Percentiles rank a stretch among this genome's conserved stretches.
phyloP scores from a whole-genome alignment of 2,329 filamentous ascomycete species.

The Pseudogymnoascus verrucosus region DNA sequence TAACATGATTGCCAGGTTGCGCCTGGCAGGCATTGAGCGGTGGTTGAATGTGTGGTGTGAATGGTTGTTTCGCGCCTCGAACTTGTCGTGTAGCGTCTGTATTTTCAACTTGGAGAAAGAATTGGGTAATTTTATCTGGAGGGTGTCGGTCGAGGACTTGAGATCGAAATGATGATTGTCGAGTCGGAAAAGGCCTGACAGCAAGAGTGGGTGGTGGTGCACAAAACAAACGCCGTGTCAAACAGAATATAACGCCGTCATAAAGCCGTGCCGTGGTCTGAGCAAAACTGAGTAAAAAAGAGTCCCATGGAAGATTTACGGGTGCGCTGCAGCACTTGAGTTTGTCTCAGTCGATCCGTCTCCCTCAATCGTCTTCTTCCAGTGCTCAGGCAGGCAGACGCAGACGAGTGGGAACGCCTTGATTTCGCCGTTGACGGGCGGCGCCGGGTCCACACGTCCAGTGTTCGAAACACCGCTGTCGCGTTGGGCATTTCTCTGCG shows the following conservation, averaged over 20 bases:
- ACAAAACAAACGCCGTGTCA: conserved; percentile 7
- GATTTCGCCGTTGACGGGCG: conserved; percentile 71
- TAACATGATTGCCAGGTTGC: not conserved
- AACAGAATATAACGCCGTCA: conserved; percentile 8
- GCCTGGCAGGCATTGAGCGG: not conserved
- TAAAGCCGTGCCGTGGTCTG: conserved; percentile 4
- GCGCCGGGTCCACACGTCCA: conserved; percentile 52
- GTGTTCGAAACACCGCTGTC: conserved; percentile 91
- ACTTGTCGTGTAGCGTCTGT: not conserved
- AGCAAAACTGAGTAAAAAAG: not conserved
- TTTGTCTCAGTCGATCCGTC: conserved; percentile 63
- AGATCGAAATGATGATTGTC: not conserved
- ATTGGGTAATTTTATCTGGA: not conserved
- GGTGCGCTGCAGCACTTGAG: conserved; percentile 33
- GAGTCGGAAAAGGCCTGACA: not conserved
- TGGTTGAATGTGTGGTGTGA: not conserved
- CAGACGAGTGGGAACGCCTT: conserved; percentile 97
- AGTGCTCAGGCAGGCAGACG: conserved; percentile 90
- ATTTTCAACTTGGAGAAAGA: not conserved
- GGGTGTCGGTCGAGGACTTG: not conserved
- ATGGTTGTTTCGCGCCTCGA: not conserved
- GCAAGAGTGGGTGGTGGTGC: not conserved
- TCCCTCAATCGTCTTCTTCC: conserved; percentile 92
- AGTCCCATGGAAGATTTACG: not conserved
- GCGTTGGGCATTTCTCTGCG: conserved; percentile 65